Conservation (phyloP, 2,329 filamentous ascomycete species). For the Onygenales sp. region DNA sequence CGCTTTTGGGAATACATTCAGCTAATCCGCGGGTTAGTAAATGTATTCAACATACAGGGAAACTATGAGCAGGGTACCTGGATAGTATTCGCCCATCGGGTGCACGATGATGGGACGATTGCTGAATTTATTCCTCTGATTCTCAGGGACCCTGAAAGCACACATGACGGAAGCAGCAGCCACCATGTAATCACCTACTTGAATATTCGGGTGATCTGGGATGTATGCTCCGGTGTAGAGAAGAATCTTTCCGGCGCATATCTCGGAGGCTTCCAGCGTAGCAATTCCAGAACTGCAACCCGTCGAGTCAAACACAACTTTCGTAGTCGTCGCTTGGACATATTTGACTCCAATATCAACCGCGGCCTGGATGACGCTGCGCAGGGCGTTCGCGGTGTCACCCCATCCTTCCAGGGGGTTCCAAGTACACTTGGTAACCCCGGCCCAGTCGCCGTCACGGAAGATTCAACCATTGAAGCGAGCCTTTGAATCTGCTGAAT, state of each 20-base stretch:
- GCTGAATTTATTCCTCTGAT: slow-evolving; percentile 4
- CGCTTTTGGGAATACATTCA: slow-evolving; percentile 4
- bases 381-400: slow-evolving; percentile 46
- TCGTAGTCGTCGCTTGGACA: slow-evolving; percentile 35
- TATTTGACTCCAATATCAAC: slow-evolving; percentile 49
- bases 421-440: slow-evolving; percentile 44
- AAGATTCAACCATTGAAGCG: slow-evolving; percentile 50
- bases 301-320: slow-evolving; percentile 29
- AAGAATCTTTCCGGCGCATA: slow-evolving; percentile 13
- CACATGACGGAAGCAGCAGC: slow-evolving; percentile 22
- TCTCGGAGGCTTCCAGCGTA: slow-evolving; percentile 9
- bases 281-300: slow-evolving; percentile 23
- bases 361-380: slow-evolving; percentile 42
- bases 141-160: slow-evolving; percentile 1
- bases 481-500: slow-evolving; percentile 39
- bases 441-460: slow-evolving; percentile 47
- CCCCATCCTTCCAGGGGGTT: slow-evolving; percentile 53
- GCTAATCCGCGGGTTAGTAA: neutral
- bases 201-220: slow-evolving; percentile 21
- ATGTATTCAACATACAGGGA: neutral
- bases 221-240: slow-evolving; percentile 18
- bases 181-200: slow-evolving; percentile 37
- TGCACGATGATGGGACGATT: slow-evolving; percentile 3
- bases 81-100: neutral
- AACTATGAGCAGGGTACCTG: neutral